Percentiles rank a stretch among this genome's conserved stretches.
Conservation (phyloP, 2,329 filamentous ascomycete genomes). For the Emergomyces pasteurianus region DNA sequence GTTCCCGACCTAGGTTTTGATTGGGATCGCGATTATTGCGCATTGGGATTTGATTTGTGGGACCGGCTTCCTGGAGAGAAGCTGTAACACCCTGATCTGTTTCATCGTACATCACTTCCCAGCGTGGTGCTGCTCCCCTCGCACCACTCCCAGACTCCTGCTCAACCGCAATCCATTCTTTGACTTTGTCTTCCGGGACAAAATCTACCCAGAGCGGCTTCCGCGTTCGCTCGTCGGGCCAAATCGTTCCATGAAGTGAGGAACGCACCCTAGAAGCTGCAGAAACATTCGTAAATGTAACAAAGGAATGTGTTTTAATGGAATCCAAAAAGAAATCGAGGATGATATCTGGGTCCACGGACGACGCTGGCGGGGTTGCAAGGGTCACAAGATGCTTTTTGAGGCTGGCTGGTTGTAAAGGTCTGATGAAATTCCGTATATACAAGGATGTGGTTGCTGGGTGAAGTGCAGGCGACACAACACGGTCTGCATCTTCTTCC, state of each 20-base stretch:
- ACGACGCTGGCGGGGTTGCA: slow-evolving; percentile 46
- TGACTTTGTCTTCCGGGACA: slow-evolving; percentile 61
- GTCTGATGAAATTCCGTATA: slow-evolving; percentile 82
- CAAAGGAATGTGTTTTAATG: slow-evolving; percentile 81
- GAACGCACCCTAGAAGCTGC: slow-evolving; percentile 67
- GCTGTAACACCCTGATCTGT: slow-evolving; percentile 47
- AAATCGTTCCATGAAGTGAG: slow-evolving; percentile 64
- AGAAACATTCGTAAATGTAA: slow-evolving; percentile 54
- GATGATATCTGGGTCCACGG: slow-evolving; percentile 45
- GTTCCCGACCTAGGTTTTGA: slow-evolving; percentile 16
- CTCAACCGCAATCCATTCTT: slow-evolving; percentile 63
- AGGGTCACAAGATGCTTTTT: slow-evolving; percentile 57
- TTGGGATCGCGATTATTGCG: slow-evolving; percentile 8
- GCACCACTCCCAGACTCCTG: slow-evolving; percentile 36
- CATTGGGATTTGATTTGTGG: neutral
- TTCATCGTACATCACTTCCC: slow-evolving; percentile 61
- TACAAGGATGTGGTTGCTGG: slow-evolving; percentile 68
- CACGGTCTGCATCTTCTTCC: slow-evolving; percentile 26
- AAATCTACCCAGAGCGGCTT: slow-evolving; percentile 85
- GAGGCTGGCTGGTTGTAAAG: slow-evolving; percentile 57
- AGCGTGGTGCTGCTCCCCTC: slow-evolving; percentile 41
- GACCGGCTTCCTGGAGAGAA: slow-evolving; percentile 39
- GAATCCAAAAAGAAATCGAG: slow-evolving; percentile 65
- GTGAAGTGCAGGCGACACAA: slow-evolving; percentile 50
- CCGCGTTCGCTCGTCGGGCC: slow-evolving; percentile 76